These are phyloP conservation scores for Fusarium sp. DNA, from an alignment of 2,329 filamentous ascomycete species.

Conservation along the genomic window DNA sequence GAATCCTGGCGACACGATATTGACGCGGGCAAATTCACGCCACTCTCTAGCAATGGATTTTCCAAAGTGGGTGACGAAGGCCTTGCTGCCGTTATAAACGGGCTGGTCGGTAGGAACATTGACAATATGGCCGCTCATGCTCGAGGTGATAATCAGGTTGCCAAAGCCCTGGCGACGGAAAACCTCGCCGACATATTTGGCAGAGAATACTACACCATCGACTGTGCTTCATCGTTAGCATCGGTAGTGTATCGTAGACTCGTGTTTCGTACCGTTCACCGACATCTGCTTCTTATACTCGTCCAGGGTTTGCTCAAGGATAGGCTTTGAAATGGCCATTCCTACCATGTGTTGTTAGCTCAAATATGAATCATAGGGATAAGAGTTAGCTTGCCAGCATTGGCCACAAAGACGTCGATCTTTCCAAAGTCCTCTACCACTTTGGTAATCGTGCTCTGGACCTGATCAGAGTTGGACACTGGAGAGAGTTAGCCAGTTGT, in stretches of 20 bases:
- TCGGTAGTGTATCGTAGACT: too few species aligned
- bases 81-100: slow-evolving; percentile 67
- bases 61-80: slow-evolving; percentile 65
- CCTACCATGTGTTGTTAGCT: not conserved
- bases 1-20: slow-evolving; percentile 60
- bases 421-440: slow-evolving; percentile 33
- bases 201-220: slow-evolving; percentile 59
- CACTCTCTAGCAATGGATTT: slow-evolving; percentile 66
- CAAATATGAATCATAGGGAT: not conserved
- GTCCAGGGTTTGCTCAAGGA: slow-evolving; percentile 64
- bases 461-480: slow-evolving; percentile 54
- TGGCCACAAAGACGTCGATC: slow-evolving; percentile 36
- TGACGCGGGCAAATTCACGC: slow-evolving; percentile 66
- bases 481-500: not conserved
- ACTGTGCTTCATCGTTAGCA: slow-evolving; percentile 47
- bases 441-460: slow-evolving; percentile 21
- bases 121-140: slow-evolving; percentile 61
- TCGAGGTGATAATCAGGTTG: slow-evolving; percentile 63
- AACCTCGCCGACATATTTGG: slow-evolving; percentile 56
- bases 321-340: slow-evolving; percentile 60
- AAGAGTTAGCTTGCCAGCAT: slow-evolving; percentile 43
- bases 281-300: slow-evolving; percentile 63
- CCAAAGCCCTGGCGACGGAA: slow-evolving; percentile 57
- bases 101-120: slow-evolving; percentile 64
- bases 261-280: slow-evolving; percentile 59